phyloP scores from a whole-genome alignment of 2,329 filamentous ascomycete species.

The Bertia moriformis region DNA sequence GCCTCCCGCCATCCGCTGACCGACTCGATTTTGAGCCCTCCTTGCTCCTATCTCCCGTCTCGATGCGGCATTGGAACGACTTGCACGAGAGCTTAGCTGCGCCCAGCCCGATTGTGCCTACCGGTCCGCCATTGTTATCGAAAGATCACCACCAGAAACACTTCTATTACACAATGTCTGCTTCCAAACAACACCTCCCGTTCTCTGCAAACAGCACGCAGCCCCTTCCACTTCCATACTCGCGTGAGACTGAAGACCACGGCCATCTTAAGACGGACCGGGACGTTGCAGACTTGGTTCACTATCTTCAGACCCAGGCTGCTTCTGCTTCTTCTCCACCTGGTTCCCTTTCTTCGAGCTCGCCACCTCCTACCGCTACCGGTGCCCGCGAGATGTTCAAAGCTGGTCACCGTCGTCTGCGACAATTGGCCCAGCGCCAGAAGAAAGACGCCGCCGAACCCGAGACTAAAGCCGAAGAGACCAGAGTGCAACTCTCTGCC shows the following conservation, averaged over 20 bases:
- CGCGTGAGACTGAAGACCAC: not conserved
- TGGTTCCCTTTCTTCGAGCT: too few species aligned
- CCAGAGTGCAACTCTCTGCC: conserved; percentile 9
- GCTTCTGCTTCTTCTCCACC: too few species aligned
- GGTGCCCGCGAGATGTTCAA: conserved; percentile 8
- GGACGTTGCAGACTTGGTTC: not conserved
- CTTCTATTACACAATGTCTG: not conserved
- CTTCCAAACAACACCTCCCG: too few species aligned
- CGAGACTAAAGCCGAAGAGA: conserved; percentile 9
- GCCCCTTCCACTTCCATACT: too few species aligned
- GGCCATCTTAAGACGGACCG: not conserved
- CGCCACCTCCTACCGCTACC: not conserved
- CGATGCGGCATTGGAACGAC: not conserved
- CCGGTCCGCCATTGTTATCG: not conserved
- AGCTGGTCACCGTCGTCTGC: conserved; percentile 16
- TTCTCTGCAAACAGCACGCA: too few species aligned
- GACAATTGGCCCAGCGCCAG: conserved; percentile 15
- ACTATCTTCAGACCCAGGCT: not conserved
- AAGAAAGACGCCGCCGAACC: conserved; percentile 8
- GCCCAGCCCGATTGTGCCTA: not conserved
- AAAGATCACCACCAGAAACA: not conserved
- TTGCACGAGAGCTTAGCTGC: not conserved
- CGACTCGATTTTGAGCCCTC: conserved; percentile 2
- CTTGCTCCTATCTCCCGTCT: not conserved
- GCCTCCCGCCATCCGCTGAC: conserved; percentile 5